Evolutionary conservation across 2,329 filamentous ascomycete genomes (phyloP).

Genomic region (Colletotrichum zoysiae): DNA sequence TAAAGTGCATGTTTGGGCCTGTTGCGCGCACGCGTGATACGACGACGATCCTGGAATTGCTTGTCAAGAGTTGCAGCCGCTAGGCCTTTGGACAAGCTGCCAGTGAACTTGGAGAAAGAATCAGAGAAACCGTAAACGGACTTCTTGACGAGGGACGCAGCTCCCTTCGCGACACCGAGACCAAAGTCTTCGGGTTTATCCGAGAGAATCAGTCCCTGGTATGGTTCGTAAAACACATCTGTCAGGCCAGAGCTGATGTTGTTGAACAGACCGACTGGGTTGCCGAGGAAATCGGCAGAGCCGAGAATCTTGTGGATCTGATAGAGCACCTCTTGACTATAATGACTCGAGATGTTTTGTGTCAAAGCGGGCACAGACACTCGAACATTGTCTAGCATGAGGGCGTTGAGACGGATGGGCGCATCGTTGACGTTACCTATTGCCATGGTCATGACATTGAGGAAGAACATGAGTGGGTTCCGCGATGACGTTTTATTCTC

Average conservation of each 20-base stretch:
- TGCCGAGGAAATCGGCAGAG: conserved; percentile 96
- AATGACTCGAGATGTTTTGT: conserved; percentile 91
- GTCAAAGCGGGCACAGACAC: conserved; percentile 88
- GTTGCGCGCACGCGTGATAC: conserved; percentile 93
- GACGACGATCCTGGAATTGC: conserved; percentile 95
- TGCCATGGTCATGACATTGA: conserved; percentile 99
- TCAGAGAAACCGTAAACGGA: conserved; percentile 97
- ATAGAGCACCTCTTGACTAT: conserved; percentile 94
- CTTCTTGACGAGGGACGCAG: conserved; percentile 98
- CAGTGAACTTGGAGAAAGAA: conserved; percentile 97
- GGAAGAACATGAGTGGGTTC: conserved; percentile 98
- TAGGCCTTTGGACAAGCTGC: conserved; percentile 95
- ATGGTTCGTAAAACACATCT: conserved; percentile 99
- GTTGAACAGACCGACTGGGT: conserved; percentile 97
- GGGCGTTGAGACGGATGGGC: conserved; percentile 90
- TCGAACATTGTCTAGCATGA: conserved; percentile 94
- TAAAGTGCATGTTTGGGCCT: conserved; percentile 97
- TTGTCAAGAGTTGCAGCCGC: conserved; percentile 97
- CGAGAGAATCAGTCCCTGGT: conserved; percentile 96
- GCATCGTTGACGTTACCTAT: conserved; percentile 99
- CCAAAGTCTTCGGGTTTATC: conserved; percentile 96
- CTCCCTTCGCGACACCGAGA: conserved; percentile 94
- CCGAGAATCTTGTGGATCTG: conserved; percentile 98
- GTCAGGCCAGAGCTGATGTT: conserved; percentile 97
- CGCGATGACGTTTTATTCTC: conserved; percentile 92